These are phyloP conservation scores for Coffea humblotiana DNA, from an alignment of 305 asterid genomes.

Conservation along the genomic window DNA sequence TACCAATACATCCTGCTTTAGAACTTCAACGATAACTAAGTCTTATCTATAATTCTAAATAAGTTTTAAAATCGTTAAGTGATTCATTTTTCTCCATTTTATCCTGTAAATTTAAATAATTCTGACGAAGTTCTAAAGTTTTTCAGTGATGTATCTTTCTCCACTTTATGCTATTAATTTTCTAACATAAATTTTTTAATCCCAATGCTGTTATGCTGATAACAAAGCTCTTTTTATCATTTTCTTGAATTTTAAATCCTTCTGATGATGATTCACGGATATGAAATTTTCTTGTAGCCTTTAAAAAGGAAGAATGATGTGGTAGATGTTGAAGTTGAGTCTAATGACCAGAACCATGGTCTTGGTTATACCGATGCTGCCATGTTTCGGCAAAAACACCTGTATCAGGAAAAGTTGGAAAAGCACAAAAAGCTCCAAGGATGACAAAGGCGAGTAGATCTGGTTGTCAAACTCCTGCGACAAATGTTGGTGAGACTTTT, in stretches of 20 bases:
- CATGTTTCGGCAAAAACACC: constrained; percentile 56
- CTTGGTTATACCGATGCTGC: constrained; percentile 35
- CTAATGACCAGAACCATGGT: constrained; percentile 46
- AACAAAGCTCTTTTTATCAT: neutral
- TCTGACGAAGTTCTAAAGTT: neutral
- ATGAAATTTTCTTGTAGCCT: constrained; percentile 41
- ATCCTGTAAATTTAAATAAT: neutral
- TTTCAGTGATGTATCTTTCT: neutral
- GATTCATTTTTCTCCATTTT: neutral
- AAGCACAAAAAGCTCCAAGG: constrained; percentile 67
- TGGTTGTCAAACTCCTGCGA: constrained; percentile 44
- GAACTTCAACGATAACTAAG: neutral
- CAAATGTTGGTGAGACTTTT: constrained; percentile 66
- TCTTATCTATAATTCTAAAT: neutral
- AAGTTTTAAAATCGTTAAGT: neutral
- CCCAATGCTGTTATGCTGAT: neutral
- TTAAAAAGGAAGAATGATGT: constrained; percentile 66
- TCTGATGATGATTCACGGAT: neutral
- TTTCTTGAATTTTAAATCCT: neutral
- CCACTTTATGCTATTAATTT: neutral
- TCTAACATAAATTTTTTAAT: neutral
- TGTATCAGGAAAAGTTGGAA: constrained; percentile 66
- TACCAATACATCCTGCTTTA: neutral
- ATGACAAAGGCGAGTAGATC: constrained; percentile 63
- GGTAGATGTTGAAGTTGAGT: constrained; percentile 48